Evolutionary conservation across 2,329 filamentous ascomycete species (phyloP).

Genomic region (Taxawa tesnikishii): DNA sequence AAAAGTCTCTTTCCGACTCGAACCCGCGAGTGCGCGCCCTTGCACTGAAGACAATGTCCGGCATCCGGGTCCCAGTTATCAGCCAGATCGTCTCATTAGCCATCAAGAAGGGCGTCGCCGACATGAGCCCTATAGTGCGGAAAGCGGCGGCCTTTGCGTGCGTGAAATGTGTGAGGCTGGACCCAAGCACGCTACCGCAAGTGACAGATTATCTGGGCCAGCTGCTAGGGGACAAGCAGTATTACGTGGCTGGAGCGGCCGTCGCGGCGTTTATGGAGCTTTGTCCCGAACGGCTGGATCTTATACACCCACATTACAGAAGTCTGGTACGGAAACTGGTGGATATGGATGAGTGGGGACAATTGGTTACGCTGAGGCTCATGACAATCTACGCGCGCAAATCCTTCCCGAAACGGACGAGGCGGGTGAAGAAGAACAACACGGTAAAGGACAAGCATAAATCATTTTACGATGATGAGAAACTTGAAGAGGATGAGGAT

Average conservation of each 20-base stretch:
- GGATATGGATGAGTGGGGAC: slow-evolving; percentile 99
- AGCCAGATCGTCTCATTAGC: slow-evolving; percentile 93
- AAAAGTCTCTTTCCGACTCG: slow-evolving; percentile 87
- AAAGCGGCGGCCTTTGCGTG: slow-evolving; percentile 89
- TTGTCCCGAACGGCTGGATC: slow-evolving; percentile 74
- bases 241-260: slow-evolving; percentile 91
- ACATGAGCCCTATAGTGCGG: slow-evolving; percentile 90
- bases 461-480: slow-evolving; percentile 70
- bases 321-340: slow-evolving; percentile 77
- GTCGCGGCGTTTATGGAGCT: slow-evolving; percentile 81
- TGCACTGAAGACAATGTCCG: slow-evolving; percentile 91
- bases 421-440: slow-evolving; percentile 40
- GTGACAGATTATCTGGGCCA: slow-evolving; percentile 68
- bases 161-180: slow-evolving; percentile 87
- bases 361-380: slow-evolving; percentile 68
- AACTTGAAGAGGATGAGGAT: slow-evolving; percentile 30
- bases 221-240: slow-evolving; percentile 80
- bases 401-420: slow-evolving; percentile 67
- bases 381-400: slow-evolving; percentile 75
- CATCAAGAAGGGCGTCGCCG: slow-evolving; percentile 84
- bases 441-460: slow-evolving; percentile 22
- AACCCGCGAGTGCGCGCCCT: slow-evolving; percentile 86
- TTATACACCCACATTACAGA: slow-evolving; percentile 85
- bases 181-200: slow-evolving; percentile 74
- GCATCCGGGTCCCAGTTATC: slow-evolving; percentile 93